These are phyloP conservation scores for Calonectria montana DNA, from an alignment of 2,329 filamentous ascomycete species.

Conservation along the genomic window DNA sequence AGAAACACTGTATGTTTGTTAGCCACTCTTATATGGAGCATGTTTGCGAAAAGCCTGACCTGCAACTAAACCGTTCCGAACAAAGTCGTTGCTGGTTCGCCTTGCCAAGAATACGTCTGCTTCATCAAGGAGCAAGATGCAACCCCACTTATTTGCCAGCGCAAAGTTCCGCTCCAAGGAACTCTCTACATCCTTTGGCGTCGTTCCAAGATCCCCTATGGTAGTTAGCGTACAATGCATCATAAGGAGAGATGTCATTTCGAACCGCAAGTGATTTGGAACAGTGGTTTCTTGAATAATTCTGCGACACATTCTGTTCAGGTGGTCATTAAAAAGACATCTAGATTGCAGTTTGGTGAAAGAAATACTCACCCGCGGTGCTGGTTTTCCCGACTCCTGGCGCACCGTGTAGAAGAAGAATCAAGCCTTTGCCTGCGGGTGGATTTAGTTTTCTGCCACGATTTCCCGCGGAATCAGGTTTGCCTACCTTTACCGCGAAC, in stretches of 20 bases:
- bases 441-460: too few relatives aligned
- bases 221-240: background rate
- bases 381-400: conserved; percentile 26
- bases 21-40: background rate
- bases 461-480: background rate
- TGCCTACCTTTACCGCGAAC: conserved; percentile 47
- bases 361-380: background rate
- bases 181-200: conserved; percentile 3
- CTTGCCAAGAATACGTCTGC: background rate
- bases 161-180: conserved; percentile 12
- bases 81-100: conserved; percentile 10
- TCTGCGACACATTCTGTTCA: background rate
- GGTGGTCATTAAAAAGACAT: background rate
- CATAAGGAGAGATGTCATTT: background rate
- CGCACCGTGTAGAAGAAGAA: conserved; percentile 17
- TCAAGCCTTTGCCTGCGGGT: conserved; percentile 14
- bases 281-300: conserved; percentile 9
- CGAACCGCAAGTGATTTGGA: conserved; percentile 16
- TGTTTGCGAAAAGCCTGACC: background rate
- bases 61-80: conserved; percentile 20
- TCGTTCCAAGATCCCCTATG: background rate
- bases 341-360: background rate
- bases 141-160: conserved; percentile 18
- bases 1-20: conserved; percentile 10
- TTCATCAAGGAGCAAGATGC: conserved; percentile 24